Evolutionary conservation across 2,329 filamentous ascomycete genomes (phyloP).

Genomic region (Tolypocladium nubicola): DNA sequence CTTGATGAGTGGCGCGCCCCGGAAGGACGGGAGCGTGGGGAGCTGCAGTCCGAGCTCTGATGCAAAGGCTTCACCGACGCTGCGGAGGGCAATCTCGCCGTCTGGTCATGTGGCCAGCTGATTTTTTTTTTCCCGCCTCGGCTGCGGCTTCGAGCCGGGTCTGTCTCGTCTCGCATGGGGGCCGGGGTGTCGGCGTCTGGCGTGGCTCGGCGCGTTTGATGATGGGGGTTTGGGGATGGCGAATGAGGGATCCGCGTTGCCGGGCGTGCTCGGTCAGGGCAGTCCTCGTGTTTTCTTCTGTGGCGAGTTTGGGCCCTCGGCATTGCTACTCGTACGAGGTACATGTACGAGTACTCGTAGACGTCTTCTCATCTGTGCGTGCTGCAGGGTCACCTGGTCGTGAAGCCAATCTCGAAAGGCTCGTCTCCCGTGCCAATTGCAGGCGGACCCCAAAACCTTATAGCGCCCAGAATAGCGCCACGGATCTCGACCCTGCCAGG

Average conservation of each 20-base stretch:
- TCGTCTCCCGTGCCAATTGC: background rate
- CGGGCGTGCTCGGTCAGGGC: background rate
- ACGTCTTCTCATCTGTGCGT: background rate
- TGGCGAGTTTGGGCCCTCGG: background rate
- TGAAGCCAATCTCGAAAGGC: background rate
- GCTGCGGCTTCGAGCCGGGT: no score
- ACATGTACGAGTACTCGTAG: background rate
- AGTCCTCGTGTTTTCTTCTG: background rate
- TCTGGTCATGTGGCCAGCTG: slow-evolving; percentile 7
- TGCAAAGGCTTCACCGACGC: background rate
- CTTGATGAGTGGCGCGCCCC: background rate
- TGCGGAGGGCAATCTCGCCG: slow-evolving; percentile 5
- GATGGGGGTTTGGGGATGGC: background rate
- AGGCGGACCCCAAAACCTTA: background rate
- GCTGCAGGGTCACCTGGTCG: background rate
- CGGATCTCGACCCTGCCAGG: background rate
- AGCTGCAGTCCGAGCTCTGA: background rate
- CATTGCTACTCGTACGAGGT: no score
- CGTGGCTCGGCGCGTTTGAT: background rate
- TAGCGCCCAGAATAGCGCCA: background rate
- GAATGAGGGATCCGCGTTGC: background rate
- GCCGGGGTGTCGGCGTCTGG: background rate
- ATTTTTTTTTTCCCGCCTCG: slow-evolving; percentile 6
- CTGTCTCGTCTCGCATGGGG: no score
- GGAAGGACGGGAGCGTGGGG: background rate